Conservation (phyloP, 2,329 filamentous ascomycete species). For the Phaeophleospora eucalypticola region DNA sequence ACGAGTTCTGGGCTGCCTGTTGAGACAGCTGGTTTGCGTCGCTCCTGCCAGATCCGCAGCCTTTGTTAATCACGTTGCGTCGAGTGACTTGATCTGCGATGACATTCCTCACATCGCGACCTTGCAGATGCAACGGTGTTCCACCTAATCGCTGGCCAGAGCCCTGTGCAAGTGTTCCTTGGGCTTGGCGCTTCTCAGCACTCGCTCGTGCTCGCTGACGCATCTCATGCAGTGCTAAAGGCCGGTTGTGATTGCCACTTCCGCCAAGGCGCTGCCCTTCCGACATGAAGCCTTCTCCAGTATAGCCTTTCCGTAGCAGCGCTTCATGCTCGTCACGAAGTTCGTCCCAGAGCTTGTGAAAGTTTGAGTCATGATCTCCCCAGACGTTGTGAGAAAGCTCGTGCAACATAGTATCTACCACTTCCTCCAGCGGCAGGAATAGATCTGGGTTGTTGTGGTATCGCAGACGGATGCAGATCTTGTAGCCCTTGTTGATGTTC, state of each 20-base stretch:
- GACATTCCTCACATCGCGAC: constrained; percentile 65
- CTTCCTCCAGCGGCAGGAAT: constrained; percentile 74
- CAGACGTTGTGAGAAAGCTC: constrained; percentile 86
- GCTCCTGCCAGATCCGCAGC: constrained; percentile 67
- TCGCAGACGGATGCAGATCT: constrained; percentile 78
- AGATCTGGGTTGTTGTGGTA: constrained; percentile 68
- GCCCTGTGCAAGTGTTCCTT: constrained; percentile 48
- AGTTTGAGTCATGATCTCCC: constrained; percentile 76
- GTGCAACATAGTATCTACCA: constrained; percentile 89
- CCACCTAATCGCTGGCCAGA: constrained; percentile 73
- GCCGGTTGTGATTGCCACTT: constrained; percentile 36
- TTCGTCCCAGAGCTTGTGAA: constrained; percentile 84
- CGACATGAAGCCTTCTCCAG: constrained; percentile 81
- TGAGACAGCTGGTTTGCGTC: constrained; percentile 63
- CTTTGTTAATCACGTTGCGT: constrained; percentile 59
- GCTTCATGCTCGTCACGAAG: constrained; percentile 79
- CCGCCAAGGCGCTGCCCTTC: constrained; percentile 72
- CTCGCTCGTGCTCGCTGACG: constrained; percentile 64
- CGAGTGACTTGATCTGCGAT: constrained; percentile 67
- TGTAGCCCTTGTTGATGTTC: constrained; percentile 71
- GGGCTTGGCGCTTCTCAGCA: constrained; percentile 61
- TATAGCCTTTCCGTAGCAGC: constrained; percentile 76
- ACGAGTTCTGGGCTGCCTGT: constrained; percentile 67
- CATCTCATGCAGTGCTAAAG: constrained; percentile 68
- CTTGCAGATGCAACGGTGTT: constrained; percentile 46